Evolutionary conservation across 2,329 filamentous ascomycete genomes (phyloP).

Genomic region (Ascochyta clinopodiicola): DNA sequence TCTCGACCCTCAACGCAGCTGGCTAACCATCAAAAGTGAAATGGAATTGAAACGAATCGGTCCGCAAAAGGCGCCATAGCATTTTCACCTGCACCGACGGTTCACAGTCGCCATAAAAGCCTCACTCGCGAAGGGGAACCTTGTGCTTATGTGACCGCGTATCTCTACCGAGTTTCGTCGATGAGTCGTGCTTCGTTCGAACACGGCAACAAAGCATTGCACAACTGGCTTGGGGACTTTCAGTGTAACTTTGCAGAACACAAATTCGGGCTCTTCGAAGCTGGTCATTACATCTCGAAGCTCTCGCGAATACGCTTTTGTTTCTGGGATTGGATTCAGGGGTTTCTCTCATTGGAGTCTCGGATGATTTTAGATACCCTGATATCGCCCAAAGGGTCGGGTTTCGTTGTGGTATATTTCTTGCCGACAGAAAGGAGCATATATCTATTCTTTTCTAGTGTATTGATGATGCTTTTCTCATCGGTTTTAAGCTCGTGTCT

Average conservation of each 20-base stretch:
- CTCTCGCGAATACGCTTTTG: too few species aligned
- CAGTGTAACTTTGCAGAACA: too few species aligned
- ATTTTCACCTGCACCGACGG: not conserved
- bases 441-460: too few species aligned
- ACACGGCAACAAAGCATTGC: too few species aligned
- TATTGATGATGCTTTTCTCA: not conserved
- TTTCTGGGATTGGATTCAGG: not conserved
- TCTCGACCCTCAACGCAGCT: too few species aligned
- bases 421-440: not conserved
- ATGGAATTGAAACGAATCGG: slow-evolving; percentile 14
- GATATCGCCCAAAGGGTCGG: not conserved
- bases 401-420: not conserved
- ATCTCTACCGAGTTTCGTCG: not conserved
- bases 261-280: too few species aligned
- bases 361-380: slow-evolving; percentile 10
- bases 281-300: too few species aligned
- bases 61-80: slow-evolving; percentile 10
- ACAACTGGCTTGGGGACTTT: too few species aligned
- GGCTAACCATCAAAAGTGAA: slow-evolving; percentile 6
- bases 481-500: not conserved
- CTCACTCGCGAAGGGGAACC: too few species aligned
- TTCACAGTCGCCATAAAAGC: not conserved
- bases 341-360: not conserved
- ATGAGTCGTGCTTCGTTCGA: too few species aligned
- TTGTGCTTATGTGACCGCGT: not conserved